These are phyloP conservation scores for Phascolomyces articulosus DNA, from an alignment of 371 early-diverging fungal genomes.

Conservation along the genomic window DNA sequence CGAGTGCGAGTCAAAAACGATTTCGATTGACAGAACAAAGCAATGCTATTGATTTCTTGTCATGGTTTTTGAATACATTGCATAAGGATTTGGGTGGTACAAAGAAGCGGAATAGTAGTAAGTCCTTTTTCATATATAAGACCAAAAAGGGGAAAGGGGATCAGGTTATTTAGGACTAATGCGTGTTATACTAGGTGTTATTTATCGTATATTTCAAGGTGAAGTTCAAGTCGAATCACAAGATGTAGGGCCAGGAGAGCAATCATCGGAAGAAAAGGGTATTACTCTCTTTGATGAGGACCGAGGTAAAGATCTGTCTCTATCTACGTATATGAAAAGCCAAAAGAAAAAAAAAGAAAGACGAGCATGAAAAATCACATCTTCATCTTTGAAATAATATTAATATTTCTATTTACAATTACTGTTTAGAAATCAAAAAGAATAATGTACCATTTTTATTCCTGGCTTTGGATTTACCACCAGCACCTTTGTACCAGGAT, in stretches of 20 bases:
- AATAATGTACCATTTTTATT: slow-evolving; percentile 78
- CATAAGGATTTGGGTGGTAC: slow-evolving; percentile 87
- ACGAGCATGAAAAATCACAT: too few species aligned
- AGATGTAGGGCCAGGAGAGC: slow-evolving; percentile 32
- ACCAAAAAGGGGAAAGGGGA: too few species aligned
- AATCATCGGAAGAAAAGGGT: slow-evolving; percentile 36
- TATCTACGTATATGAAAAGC: too few species aligned
- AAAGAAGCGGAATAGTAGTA: slow-evolving; percentile 73
- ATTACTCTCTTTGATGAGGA: slow-evolving; percentile 44
- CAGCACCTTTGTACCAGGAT: slow-evolving; percentile 91
- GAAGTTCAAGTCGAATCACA: slow-evolving; percentile 77
- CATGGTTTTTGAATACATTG: slow-evolving; percentile 93
- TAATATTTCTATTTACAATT: too few species aligned
- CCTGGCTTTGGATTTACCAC: slow-evolving; percentile 91
- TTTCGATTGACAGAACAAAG: slow-evolving; percentile 84
- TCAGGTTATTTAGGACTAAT: too few species aligned
- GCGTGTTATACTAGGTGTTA: slow-evolving; percentile 50
- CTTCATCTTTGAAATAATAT: too few species aligned
- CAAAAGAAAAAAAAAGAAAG: too few species aligned
- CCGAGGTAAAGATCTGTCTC: slow-evolving; percentile 26
- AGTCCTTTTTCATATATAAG: too few species aligned
- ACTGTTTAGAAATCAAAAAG: slow-evolving; percentile 48
- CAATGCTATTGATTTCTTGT: slow-evolving; percentile 90
- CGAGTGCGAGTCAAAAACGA: slow-evolving; percentile 79
- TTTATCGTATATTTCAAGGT: slow-evolving; percentile 87